Evolutionary conservation across 1,284 basidiomycete genomes (phyloP), one percentile per base, ranked within the genome.

Genomic region (Flammula alnicola): DNA sequence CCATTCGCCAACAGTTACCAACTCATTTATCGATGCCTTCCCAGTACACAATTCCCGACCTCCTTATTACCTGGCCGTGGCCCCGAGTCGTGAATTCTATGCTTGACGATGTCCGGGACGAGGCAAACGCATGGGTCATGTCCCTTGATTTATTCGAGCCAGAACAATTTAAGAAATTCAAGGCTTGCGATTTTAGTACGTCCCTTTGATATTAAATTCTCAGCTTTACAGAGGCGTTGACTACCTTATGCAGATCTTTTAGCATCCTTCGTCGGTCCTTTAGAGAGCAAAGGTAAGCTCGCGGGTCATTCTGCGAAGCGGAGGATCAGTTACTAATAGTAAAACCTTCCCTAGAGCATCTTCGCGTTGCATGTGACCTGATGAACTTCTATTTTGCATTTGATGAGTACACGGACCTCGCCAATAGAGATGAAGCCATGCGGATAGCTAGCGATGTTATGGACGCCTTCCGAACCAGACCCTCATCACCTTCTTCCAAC

Each of bases 321-420:
- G 5, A n/a, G 2, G 9, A 8, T 29, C 10, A 4, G 9, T 5
- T 14, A 14, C 10, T 20, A 16, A 25, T 30, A 14, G 7, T 30
- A 17, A 36, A 29, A 29, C 4, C 17, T 19, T 25, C 12, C 6
- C 1, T 23, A 58, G 52, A 44, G 0, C 50, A 58, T 44, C 52
- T 61, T 4, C 49, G 57, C 16, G 51, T 56, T 7, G 45, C 55
- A 12, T 71, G 70, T 51, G 74, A 77, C 46, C 52, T 75, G 10
- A 74, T 74, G 66, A 69, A 69, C 29, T 54, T 73, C 4, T 73
- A 73, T 51, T 76, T 75, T 47, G 64, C 73, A 16, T 62, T 75
- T 25, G 75, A 77, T 54, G 73, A 77, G 47, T 69, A 71, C 52
- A 69, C 71, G 5, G 74, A 77, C 47, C 56, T 65, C 0, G 63